A percentile compares a stretch with the other conserved stretches of the same genome.
Conservation (phyloP, 768 basidiomycete species). For the Hirschioporus abietinus region DNA sequence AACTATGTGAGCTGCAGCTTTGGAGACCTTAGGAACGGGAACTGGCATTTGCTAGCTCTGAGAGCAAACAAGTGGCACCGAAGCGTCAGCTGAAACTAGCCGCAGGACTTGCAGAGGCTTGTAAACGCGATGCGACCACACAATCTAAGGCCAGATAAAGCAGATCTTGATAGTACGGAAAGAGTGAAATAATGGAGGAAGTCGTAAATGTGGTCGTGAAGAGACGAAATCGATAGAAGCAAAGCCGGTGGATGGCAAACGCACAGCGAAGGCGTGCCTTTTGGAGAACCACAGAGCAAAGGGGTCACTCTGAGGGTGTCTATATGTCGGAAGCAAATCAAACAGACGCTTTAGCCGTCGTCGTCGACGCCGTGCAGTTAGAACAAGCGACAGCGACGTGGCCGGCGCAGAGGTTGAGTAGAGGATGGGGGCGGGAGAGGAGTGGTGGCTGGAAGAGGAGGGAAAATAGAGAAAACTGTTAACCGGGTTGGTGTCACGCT, state of each 20-base stretch:
- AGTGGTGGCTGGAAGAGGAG: constrained; percentile 10
- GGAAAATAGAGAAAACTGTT: constrained; percentile 8
- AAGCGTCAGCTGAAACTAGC: constrained; percentile 29
- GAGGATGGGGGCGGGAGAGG: constrained; percentile 6
- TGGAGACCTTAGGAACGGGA: constrained; percentile 63
- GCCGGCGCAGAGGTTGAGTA: constrained; percentile 4
- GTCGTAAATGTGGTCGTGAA: constrained; percentile 78
- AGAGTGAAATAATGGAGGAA: constrained; percentile 34
- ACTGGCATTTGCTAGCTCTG: constrained; percentile 74
- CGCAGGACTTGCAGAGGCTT: constrained; percentile 27
- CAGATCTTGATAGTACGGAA: constrained; percentile 33
- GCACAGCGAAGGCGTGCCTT: constrained; percentile 93
- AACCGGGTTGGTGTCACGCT: background rate
- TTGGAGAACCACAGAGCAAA: constrained; percentile 37
- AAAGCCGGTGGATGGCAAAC: constrained; percentile 55
- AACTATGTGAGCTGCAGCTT: constrained; percentile 57
- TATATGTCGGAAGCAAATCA: background rate
- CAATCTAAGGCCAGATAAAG: constrained; percentile 33
- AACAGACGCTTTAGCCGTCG: background rate
- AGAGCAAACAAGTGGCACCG: constrained; percentile 30
- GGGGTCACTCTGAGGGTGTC: constrained; percentile 3
- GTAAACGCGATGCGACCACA: constrained; percentile 18
- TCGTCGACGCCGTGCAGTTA: constrained; percentile 5
- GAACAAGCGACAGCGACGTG: constrained; percentile 4
- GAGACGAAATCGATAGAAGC: constrained; percentile 25